Evolutionary conservation across 257 asterid genomes (phyloP).

Genomic region (Vinca minor): DNA sequence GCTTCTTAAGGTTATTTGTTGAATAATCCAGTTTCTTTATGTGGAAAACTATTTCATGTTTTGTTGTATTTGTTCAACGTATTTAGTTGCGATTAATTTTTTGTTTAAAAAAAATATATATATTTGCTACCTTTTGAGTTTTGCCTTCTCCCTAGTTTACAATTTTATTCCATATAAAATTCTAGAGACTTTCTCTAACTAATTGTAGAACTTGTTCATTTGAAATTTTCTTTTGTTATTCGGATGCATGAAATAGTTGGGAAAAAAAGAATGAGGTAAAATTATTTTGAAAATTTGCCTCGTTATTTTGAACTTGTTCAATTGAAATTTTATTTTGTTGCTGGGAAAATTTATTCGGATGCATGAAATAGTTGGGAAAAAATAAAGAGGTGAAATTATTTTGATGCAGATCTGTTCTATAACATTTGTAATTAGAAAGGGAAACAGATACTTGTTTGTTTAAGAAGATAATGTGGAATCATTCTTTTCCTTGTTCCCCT

Average conservation of each 20-base stretch:
- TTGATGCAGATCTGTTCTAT: background rate
- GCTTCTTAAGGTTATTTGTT: background rate
- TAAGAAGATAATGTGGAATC: background rate
- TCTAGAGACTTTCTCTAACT: background rate
- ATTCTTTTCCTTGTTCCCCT: background rate
- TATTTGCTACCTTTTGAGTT: background rate
- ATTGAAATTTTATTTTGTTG: no score
- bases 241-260: background rate
- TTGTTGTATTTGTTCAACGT: background rate
- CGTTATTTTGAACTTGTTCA: no score
- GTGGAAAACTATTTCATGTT: background rate
- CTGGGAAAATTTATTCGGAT: background rate
- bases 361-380: background rate
- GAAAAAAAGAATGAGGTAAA: background rate
- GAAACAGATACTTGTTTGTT: background rate
- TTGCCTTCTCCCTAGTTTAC: background rate
- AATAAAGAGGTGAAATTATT: background rate
- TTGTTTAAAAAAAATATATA: no score
- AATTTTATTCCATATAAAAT: background rate
- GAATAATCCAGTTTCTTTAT: background rate
- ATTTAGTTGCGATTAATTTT: background rate
- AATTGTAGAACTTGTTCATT: background rate
- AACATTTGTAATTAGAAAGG: background rate
- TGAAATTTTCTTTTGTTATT: background rate
- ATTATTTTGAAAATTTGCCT: constrained; percentile 1